These are phyloP conservation scores for Quercus alba DNA, from an alignment of 306 rosid genomes.

Conservation along the genomic window DNA sequence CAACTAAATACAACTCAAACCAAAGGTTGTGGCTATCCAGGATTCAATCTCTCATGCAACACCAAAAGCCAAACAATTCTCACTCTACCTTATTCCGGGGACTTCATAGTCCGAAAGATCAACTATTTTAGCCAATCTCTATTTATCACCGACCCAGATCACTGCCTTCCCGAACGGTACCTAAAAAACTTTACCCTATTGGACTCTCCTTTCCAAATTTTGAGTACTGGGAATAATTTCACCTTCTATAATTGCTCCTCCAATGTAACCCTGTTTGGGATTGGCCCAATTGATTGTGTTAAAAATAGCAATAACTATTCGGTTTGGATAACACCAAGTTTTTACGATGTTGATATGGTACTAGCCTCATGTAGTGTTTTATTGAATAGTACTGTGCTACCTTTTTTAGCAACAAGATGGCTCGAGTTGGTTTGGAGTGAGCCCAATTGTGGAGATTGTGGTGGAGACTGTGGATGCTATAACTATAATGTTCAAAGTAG, in stretches of 20 bases:
- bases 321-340: neutral
- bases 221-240: neutral
- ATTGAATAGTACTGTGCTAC: conserved; percentile 26
- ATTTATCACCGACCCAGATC: conserved; percentile 20
- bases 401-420: neutral
- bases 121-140: conserved; percentile 6
- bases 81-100: conserved; percentile 22
- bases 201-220: conserved; percentile 23
- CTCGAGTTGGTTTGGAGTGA: conserved; percentile 37
- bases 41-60: conserved; percentile 24
- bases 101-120: conserved; percentile 3
- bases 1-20: neutral
- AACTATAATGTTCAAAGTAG: neutral
- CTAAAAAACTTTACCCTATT: conserved; percentile 3
- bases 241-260: conserved; percentile 46
- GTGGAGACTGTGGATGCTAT: conserved; percentile 44
- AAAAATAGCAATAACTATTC: conserved; percentile 2
- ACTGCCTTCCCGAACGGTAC: conserved; percentile 30
- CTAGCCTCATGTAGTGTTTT: conserved; percentile 27
- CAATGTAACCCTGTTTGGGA: neutral
- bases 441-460: conserved; percentile 38
- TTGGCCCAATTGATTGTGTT: conserved; percentile 24
- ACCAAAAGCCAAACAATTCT: conserved; percentile 17
- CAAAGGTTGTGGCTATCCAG: neutral
- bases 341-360: neutral